These are phyloP conservation scores for Alternaria alternata DNA, from an alignment of 2,329 filamentous ascomycete species.

Conservation along the genomic window DNA sequence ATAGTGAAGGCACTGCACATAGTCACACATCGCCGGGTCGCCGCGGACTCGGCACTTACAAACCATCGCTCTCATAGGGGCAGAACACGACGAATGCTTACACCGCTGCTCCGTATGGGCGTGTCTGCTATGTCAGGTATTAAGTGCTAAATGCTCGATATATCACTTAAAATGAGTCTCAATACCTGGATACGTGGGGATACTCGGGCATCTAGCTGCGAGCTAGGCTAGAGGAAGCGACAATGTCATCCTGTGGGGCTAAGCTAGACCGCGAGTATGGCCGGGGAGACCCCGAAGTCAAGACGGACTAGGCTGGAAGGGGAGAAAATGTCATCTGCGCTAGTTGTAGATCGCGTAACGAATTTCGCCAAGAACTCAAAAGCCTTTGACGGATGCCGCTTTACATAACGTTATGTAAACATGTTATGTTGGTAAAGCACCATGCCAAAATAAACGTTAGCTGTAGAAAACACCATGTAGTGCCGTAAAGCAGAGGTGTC, in stretches of 20 bases:
- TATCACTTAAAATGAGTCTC: too few relatives aligned
- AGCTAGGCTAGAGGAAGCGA: neutral
- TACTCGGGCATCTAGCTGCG: neutral
- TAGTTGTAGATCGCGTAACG: neutral
- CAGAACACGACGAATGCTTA: neutral
- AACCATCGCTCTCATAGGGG: neutral
- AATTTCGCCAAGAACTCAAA: neutral
- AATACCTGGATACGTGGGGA: neutral
- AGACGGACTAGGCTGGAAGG: neutral
- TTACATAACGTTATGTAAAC: too few relatives aligned
- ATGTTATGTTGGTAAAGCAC: too few relatives aligned
- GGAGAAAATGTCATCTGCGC: constrained; percentile 4
- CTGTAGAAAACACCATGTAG: too few relatives aligned
- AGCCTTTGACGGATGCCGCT: too few relatives aligned
- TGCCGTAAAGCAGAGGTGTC: too few relatives aligned
- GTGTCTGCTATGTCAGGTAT: too few relatives aligned
- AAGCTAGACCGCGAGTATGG: neutral
- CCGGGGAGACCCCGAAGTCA: neutral
- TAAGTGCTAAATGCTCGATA: neutral
- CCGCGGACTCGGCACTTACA: neutral
- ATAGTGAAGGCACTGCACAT: too few relatives aligned
- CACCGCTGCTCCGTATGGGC: too few relatives aligned
- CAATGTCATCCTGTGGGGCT: neutral
- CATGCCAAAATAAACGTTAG: too few relatives aligned
- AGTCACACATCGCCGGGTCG: too few relatives aligned